These are phyloP conservation scores for Clitocybe nebularis DNA, from an alignment of 1,284 basidiomycete species.

Conservation along the genomic window DNA sequence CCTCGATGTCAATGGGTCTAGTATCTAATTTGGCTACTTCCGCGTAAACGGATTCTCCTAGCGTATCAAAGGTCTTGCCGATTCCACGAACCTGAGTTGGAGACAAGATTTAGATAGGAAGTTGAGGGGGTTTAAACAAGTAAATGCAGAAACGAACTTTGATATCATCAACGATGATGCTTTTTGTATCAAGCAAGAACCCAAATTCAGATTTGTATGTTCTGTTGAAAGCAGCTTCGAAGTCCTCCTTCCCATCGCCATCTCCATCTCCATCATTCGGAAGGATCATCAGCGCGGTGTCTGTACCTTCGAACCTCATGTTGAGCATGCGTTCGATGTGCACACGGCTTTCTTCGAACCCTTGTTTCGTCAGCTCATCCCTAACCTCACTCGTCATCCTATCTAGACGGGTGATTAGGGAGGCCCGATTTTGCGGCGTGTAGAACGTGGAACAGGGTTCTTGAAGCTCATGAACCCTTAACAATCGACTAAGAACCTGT, in stretches of 20 bases:
- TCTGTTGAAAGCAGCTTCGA: slow-evolving; percentile 74
- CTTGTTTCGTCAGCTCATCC: slow-evolving; percentile 69
- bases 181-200: slow-evolving; percentile 80
- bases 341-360: slow-evolving; percentile 72
- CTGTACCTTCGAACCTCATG: slow-evolving; percentile 90
- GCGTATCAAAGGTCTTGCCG: slow-evolving; percentile 84
- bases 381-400: slow-evolving; percentile 62
- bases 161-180: slow-evolving; percentile 57
- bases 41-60: slow-evolving; percentile 77
- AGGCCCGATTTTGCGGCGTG: slow-evolving; percentile 46
- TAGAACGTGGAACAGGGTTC: slow-evolving; percentile 82
- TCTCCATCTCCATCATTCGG: slow-evolving; percentile 50
- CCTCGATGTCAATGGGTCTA: slow-evolving; percentile 34
- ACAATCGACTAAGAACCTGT: slow-evolving; percentile 1
- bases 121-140: background rate
- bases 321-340: slow-evolving; percentile 82
- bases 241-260: slow-evolving; percentile 65
- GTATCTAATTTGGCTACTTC: slow-evolving; percentile 56
- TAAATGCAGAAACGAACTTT: slow-evolving; percentile 50
- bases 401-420: slow-evolving; percentile 64
- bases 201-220: slow-evolving; percentile 87
- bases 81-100: slow-evolving; percentile 58
- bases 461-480: slow-evolving; percentile 81
- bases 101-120: slow-evolving; percentile 1
- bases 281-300: slow-evolving; percentile 88